Evolutionary conservation across 176 grass and related monocot species (phyloP).

Genomic region (Bromus sterilis): DNA sequence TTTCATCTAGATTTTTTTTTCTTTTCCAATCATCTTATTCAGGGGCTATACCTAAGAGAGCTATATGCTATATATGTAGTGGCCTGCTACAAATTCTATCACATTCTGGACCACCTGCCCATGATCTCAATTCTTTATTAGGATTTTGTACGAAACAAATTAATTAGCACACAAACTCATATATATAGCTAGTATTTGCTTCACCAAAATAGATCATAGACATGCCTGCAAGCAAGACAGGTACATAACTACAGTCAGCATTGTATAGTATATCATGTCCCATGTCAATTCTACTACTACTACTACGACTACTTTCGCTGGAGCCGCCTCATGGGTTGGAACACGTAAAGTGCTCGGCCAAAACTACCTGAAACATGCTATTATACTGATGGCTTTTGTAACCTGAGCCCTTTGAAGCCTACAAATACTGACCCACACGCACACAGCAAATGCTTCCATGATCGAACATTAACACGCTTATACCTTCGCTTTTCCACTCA

Average conservation of each 20-base stretch:
- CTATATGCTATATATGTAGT: slow-evolving; percentile 27
- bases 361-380: slow-evolving; percentile 40
- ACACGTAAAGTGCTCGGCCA: slow-evolving; percentile 23
- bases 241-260: background rate
- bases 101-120: background rate
- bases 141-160: background rate
- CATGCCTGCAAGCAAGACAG: background rate
- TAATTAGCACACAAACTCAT: background rate
- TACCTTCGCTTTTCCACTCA: slow-evolving; percentile 39
- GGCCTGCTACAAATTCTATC: background rate
- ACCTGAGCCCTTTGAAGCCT: slow-evolving; percentile 53
- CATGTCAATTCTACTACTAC: slow-evolving; percentile 6
- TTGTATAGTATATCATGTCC: slow-evolving; percentile 5
- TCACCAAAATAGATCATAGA: background rate
- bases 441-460: slow-evolving; percentile 48
- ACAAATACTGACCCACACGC: slow-evolving; percentile 70
- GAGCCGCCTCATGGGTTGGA: slow-evolving; percentile 34
- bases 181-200: background rate
- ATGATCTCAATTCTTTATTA: background rate
- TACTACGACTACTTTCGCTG: background rate
- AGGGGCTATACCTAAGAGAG: slow-evolving; percentile 19
- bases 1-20: slow-evolving; percentile 45
- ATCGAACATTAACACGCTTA: slow-evolving; percentile 57
- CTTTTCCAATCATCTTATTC: slow-evolving; percentile 29
- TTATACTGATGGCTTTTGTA: slow-evolving; percentile 42